Base-by-base conservation (phyloP, 108 stramenopile species). In the Nannochloropsis granulata region DNA sequence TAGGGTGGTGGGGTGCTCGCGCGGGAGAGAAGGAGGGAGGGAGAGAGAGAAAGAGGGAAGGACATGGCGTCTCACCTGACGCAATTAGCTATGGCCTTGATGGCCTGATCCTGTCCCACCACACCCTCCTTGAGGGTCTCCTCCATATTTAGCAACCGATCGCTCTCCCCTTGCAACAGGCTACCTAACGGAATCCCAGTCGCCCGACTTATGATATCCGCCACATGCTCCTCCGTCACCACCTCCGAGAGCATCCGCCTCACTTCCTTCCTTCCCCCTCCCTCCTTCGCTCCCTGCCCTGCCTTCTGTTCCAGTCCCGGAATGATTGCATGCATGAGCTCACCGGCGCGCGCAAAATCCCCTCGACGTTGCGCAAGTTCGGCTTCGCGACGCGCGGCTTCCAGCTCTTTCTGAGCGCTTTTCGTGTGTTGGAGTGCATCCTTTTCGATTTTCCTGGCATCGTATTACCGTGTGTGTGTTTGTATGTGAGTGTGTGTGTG, bases 251-350 rank as follows among this genome's bases (percentile, higher is more conserved):
- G 56, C 56, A 71, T 71, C 34, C 34, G 34, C 34, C 56, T 71
- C 7, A n/a, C 21, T 16, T n/a, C 56, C 56, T n/a, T 16, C 56
- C 56, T n/a, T 71, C 56, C 56, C 2, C 56, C 56, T n/a, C 56
- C 21, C 56, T n/a, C 56, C 7, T n/a, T 93, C 83, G 93, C 94
- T 83, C 93, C 88, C 23, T 84, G 86, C 12, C 90, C 90, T 13
- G 95, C 88, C 45, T 94, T 92, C 13, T 86, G 79, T 81, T 93
- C 93, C 56, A 95, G 91, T 85, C 94, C 94, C 13, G 96, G 96
- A 82, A 97, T 93, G 12, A 94, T 94, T 23, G 94, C 94, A 84
- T 97, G 94, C 81, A 92, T 92, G 23, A 97, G 82, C 89, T 95
- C 94, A 5, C 94, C 96, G 46, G 94, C 95, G 82, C 92, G 91